Base-by-base conservation (phyloP, 1,139 yeast genomes). In the Saccharomyces hybrid region DNA sequence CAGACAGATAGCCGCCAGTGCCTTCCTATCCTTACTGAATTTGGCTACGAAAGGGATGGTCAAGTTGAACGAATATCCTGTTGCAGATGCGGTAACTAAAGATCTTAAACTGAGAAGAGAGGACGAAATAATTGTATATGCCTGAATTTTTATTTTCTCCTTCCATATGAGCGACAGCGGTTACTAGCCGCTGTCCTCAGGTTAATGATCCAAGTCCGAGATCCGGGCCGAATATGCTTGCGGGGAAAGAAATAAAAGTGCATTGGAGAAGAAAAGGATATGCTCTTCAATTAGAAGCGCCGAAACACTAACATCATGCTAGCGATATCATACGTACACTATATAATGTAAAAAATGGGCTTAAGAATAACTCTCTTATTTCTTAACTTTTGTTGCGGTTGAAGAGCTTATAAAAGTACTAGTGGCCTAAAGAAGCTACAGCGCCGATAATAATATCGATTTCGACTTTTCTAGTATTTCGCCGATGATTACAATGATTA, bases 1-100 rank as follows among this genome's bases (percentile, higher is more conserved):
- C 34, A 65, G 59, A 50, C 57, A 57, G 32, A 58, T 67, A 6
- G 71, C 70, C 5, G 67, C 70, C 11, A 66, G 63, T 42, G 71
- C 70, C 0, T 68, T 68, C 51, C 52, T 68, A 14, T 63, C 70
- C 2, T 27, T 68, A 29, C 53, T 68, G 25, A 63, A 60, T 32
- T 54, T 68, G n/a, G 70, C 70, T 0, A 58, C 69, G 3, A 62
- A 60, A 51, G 64, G 60, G 27, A 23, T 57, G 41, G 47, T 65
- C 13, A 55, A 56, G 8, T 44, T 59, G 16, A 49, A 49, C 19
- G 44, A 38, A 11, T 38, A 38, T 38, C 44, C 44, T 5, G 44
- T 23, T 38, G 2, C 25, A 4, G 26, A 38, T 19, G n/a, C 44
- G 25, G 44, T 7, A 4, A 19, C 3, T 19, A 3, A 38, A 11